Conservation (phyloP, 805 yeast species). For the Saccharomycopsis javanensis region DNA sequence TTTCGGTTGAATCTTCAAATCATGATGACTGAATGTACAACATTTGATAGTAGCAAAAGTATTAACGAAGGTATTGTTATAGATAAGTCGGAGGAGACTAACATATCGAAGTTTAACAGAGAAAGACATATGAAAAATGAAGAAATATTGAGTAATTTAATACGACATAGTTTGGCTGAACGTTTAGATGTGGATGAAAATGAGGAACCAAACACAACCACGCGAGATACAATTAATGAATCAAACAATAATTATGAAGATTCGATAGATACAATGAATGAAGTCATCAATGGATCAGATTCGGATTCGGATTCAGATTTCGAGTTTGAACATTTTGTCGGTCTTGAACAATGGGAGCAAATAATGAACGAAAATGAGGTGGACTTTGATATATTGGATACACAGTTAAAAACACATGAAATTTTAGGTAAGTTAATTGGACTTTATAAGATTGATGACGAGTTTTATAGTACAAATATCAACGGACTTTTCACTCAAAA, state of each 20-base stretch:
- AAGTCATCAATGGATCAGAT: slow-evolving; percentile 8
- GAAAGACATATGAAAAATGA: too few species aligned
- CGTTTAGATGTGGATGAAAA: too few species aligned
- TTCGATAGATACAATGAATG: background rate
- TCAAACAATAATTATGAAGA: background rate
- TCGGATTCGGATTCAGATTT: slow-evolving; percentile 15
- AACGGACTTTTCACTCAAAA: background rate
- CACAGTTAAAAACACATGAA: slow-evolving; percentile 8
- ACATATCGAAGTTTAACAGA: too few species aligned
- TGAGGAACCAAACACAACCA: background rate
- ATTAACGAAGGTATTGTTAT: too few species aligned
- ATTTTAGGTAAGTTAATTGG: slow-evolving; percentile 1
- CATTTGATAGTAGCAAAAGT: too few species aligned
- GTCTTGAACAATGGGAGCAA: background rate
- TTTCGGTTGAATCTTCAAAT: too few species aligned
- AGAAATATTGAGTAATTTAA: background rate
- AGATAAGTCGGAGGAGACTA: too few species aligned
- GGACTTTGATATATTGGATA: slow-evolving; percentile 13
- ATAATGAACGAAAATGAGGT: slow-evolving; percentile 6
- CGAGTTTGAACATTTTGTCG: slow-evolving; percentile 19
- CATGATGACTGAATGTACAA: too few species aligned
- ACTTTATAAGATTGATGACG: background rate
- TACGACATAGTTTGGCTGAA: background rate
- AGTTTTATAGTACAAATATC: background rate
- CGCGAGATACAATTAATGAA: too few species aligned